Percentiles rank a stretch among this genome's conserved stretches.
phyloP scores from a whole-genome alignment of 768 basidiomycete species.

The Panus rudis region DNA sequence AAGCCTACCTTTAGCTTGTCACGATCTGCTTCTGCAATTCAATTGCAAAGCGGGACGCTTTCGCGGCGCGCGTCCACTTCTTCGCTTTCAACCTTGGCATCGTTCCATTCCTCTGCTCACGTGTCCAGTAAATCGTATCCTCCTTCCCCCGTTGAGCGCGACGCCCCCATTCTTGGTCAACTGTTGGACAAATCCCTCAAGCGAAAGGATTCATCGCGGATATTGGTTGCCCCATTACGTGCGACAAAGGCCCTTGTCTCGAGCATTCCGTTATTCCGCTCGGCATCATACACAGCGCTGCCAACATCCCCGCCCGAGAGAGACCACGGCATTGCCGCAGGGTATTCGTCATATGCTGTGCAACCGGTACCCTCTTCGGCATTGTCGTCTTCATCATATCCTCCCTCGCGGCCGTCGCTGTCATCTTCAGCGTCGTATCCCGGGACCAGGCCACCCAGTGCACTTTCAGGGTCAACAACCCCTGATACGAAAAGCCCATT shows the following conservation, averaged over 20 bases:
- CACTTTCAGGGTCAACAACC: too few species aligned
- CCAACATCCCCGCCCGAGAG: background rate
- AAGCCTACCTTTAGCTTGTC: slow-evolving; percentile 9
- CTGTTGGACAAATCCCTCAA: slow-evolving; percentile 17
- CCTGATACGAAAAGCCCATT: too few species aligned
- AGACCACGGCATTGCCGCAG: slow-evolving; percentile 3
- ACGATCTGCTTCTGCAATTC: slow-evolving; percentile 18
- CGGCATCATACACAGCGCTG: slow-evolving; percentile 14
- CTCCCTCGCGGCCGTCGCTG: slow-evolving; percentile 6
- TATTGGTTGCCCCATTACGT: slow-evolving; percentile 10
- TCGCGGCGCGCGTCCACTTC: slow-evolving; percentile 24
- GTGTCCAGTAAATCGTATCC: slow-evolving; percentile 15
- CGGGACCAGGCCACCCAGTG: background rate
- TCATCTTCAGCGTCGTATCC: background rate
- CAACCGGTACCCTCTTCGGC: slow-evolving; percentile 6
- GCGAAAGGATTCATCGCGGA: slow-evolving; percentile 14
- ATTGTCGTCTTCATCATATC: slow-evolving; percentile 12
- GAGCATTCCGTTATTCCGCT: slow-evolving; percentile 14
- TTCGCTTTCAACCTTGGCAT: slow-evolving; percentile 20
- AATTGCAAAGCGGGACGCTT: slow-evolving; percentile 17
- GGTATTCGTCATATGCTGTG: too few species aligned
- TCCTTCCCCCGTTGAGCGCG: slow-evolving; percentile 19
- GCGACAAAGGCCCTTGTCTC: slow-evolving; percentile 14
- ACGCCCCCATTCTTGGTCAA: slow-evolving; percentile 16
- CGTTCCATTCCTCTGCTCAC: slow-evolving; percentile 2